Evolutionary conservation across 164 flowering plant species (phyloP).

Genomic region (Dillenia turbinata): DNA sequence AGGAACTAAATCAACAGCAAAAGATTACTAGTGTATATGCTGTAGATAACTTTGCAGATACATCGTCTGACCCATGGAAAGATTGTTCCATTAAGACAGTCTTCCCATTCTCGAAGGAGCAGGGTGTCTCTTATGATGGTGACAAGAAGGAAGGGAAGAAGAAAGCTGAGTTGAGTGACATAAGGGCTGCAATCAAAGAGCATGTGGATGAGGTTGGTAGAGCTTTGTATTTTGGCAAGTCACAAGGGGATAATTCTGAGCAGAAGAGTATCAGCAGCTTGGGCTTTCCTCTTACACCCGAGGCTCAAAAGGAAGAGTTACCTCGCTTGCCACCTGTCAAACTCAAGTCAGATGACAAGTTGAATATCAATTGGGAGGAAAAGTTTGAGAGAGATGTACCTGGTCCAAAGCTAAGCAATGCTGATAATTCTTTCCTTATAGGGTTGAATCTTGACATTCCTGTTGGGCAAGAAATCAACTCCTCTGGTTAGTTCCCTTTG

Average conservation of each 20-base stretch:
- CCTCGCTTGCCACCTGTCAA: constrained; percentile 91
- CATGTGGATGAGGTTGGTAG: constrained; percentile 82
- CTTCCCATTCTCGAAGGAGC: constrained; percentile 50
- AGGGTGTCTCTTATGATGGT: constrained; percentile 17
- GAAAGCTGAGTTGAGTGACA: constrained; percentile 35
- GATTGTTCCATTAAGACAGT: constrained; percentile 74
- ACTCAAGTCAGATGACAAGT: constrained; percentile 86
- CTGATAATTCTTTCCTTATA: constrained; percentile 57
- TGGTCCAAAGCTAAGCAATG: constrained; percentile 34
- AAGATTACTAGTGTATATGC: constrained; percentile 16
- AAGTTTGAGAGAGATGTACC: constrained; percentile 65
- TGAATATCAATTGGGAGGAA: constrained; percentile 67
- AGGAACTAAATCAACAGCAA: constrained; percentile 33
- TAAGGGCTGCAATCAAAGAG: constrained; percentile 50
- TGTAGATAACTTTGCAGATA: constrained; percentile 32
- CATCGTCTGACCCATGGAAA: constrained; percentile 53
- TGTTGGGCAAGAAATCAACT: constrained; percentile 80
- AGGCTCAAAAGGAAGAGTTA: constrained; percentile 67
- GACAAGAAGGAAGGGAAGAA: constrained; percentile 49
- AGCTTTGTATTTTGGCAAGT: constrained; percentile 51
- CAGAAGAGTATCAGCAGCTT: constrained; percentile 37
- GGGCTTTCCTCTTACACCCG: constrained; percentile 36
- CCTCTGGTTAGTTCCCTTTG: constrained; percentile 51
- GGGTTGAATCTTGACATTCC: constrained; percentile 93
- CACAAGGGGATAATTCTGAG: constrained; percentile 38